These are phyloP conservation scores for Aspergillus panamensis DNA, from an alignment of 495 filamentous ascomycete species.

Conservation along the genomic window DNA sequence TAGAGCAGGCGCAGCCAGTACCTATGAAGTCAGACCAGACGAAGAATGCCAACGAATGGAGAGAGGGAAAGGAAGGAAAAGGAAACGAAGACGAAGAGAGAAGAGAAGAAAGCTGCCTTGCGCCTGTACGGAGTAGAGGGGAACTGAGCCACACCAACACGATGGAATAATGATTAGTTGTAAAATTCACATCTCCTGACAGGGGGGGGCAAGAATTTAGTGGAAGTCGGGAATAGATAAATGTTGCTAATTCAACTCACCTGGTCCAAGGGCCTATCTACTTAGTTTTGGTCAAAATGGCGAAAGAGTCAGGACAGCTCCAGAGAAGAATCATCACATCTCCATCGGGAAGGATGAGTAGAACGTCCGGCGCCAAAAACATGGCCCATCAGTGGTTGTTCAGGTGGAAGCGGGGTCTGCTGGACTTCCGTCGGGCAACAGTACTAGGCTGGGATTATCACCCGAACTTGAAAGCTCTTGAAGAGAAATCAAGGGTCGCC, in stretches of 20 bases:
- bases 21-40: not conserved
- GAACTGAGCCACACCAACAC: constrained; percentile 1
- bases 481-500: too few relatives aligned
- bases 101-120: constrained; percentile 1
- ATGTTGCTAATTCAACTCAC: too few relatives aligned
- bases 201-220: not conserved
- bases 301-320: not conserved
- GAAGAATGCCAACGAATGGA: not conserved
- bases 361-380: not conserved
- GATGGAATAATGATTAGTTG: not conserved
- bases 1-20: not conserved
- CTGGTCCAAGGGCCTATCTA: too few relatives aligned
- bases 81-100: not conserved
- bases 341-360: not conserved
- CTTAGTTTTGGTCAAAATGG: too few relatives aligned
- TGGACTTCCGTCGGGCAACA: not conserved
- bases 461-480: too few relatives aligned
- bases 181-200: not conserved
- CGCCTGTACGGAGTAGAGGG: not conserved
- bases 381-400: not conserved
- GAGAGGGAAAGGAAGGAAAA: not conserved
- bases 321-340: not conserved
- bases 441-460: not conserved
- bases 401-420: not conserved
- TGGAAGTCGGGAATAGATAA: not conserved